Percentiles rank a stretch among this genome's conserved stretches.
Conservation (phyloP, 1,139 yeast genomes). For the Blastobotrys arbuscula region DNA sequence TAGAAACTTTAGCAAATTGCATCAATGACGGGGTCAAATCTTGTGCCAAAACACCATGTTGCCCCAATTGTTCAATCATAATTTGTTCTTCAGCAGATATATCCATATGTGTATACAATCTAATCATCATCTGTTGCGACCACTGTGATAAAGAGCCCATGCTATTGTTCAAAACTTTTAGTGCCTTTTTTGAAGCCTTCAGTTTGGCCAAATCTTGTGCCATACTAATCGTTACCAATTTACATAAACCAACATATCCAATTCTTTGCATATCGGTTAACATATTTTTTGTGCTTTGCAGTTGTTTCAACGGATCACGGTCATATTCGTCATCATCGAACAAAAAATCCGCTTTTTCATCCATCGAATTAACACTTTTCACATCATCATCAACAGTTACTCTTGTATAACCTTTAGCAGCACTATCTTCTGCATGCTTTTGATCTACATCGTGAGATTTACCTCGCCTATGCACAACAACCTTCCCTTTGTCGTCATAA, state of each 20-base stretch:
- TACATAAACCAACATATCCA: conserved; percentile 85
- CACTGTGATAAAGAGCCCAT: conserved; percentile 82
- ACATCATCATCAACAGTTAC: conserved; percentile 88
- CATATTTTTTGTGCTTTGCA: conserved; percentile 76
- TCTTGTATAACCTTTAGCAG: conserved; percentile 70
- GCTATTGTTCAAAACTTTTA: conserved; percentile 51
- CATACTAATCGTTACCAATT: conserved; percentile 71
- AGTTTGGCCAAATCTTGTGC: conserved; percentile 69
- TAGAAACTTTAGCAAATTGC: conserved; percentile 27
- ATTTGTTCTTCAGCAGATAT: conserved; percentile 61
- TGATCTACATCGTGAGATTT: conserved; percentile 4
- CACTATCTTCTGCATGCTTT: conserved; percentile 21
- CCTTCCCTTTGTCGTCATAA: conserved; percentile 52
- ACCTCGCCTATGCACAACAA: conserved; percentile 32
- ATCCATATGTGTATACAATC: conserved; percentile 78
- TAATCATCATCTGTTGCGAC: conserved; percentile 68
- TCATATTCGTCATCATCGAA: conserved; percentile 48
- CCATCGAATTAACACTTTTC: conserved; percentile 59
- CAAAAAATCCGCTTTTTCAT: conserved; percentile 76
- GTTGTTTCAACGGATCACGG: conserved; percentile 55
- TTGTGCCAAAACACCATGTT: conserved; percentile 71
- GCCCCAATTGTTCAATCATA: conserved; percentile 83
- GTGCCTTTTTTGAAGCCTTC: conserved; percentile 44
- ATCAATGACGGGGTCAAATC: conserved; percentile 58
- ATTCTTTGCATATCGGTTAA: conserved; percentile 79